Evolutionary conservation across 2,329 filamentous ascomycete genomes (phyloP), one percentile per base, ranked within the genome.

Genomic region (Microcyclosporella mali): DNA sequence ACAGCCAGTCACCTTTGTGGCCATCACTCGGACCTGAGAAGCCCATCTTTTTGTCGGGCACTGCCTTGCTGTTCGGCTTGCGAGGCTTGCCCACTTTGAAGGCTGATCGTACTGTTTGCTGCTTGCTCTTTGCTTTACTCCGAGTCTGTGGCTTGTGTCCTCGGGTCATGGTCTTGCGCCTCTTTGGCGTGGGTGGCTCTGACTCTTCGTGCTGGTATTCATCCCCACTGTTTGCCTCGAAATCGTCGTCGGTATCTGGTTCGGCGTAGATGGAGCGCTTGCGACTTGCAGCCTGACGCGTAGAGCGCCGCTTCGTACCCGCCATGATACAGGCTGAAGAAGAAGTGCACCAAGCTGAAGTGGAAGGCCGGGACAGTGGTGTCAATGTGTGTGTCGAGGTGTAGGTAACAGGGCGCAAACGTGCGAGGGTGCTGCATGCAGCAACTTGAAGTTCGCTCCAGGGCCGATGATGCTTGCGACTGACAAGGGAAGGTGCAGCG

Each of bases 191-290:
- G 9, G 49, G 39, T 17, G 46, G 42, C 21, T 45, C 31, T 27
- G 41, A 19, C 11, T 49, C 45, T 14, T 45, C 45, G 29, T 41
- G 31, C 30, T 50, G 37, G 7, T 40, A 44, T 18, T 49, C 47
- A 17, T 56, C 59, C 33, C 63, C 60, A 37, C 46, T 43, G 31
- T 45, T 46, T 15, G 40, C 47, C 43, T 55, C 56, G 37, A 59
- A 57, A 33, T 64, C 61, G 40, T 63, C 61, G 44, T 64, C 61
- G 45, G 57, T 61, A 18, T 64, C 61, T n/a, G 58, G 60, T 15
- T 64, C 62, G 36, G 50, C 43, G 41, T 65, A 65, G 35, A 54
- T 49, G 19, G 56, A 60, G 35, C 60, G 57, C 35, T 63, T 61
- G 45, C 60, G 58, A 19, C 40, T 55, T 27, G 55, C 56, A 10